A percentile compares a stretch with the other conserved stretches of the same genome.
Evolutionary conservation across 140 eudicot species (phyloP).

Genomic region (Oenanthe javanica): DNA sequence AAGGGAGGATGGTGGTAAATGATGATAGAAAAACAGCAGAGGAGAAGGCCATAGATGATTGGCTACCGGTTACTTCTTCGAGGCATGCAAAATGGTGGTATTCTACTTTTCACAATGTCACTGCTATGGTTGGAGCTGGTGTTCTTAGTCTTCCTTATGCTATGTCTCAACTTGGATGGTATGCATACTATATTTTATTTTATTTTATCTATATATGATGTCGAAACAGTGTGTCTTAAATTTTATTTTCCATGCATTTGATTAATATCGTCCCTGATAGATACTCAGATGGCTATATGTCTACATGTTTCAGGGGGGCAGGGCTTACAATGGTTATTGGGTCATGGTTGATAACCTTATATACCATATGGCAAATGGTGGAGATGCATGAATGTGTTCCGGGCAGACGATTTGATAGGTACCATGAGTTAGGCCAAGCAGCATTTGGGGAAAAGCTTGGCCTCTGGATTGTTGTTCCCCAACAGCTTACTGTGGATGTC

Average conservation of each 20-base stretch:
- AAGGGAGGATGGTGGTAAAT: background rate
- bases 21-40: slow-evolving; percentile 18
- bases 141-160: slow-evolving; percentile 89
- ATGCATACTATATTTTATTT: background rate
- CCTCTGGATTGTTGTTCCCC: slow-evolving; percentile 61
- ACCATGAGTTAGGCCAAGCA: slow-evolving; percentile 67
- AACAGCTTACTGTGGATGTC: slow-evolving; percentile 50
- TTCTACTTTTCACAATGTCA: slow-evolving; percentile 75
- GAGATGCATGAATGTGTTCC: slow-evolving; percentile 77
- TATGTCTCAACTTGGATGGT: slow-evolving; percentile 72
- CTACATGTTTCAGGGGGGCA: slow-evolving; percentile 39
- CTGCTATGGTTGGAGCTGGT: slow-evolving; percentile 95
- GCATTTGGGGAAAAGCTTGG: slow-evolving; percentile 75
- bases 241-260: background rate
- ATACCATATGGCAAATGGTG: slow-evolving; percentile 84
- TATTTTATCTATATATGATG: too few species aligned
- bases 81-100: slow-evolving; percentile 83
- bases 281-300: background rate
- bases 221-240: too few species aligned
- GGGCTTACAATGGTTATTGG: slow-evolving; percentile 35
- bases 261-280: too few species aligned
- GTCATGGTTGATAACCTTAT: slow-evolving; percentile 61
- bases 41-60: slow-evolving; percentile 55
- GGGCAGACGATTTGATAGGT: slow-evolving; percentile 61
- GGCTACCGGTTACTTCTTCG: slow-evolving; percentile 71